Conservation (phyloP, 2,329 filamentous ascomycete species). For the Zopfia rhizophila region DNA sequence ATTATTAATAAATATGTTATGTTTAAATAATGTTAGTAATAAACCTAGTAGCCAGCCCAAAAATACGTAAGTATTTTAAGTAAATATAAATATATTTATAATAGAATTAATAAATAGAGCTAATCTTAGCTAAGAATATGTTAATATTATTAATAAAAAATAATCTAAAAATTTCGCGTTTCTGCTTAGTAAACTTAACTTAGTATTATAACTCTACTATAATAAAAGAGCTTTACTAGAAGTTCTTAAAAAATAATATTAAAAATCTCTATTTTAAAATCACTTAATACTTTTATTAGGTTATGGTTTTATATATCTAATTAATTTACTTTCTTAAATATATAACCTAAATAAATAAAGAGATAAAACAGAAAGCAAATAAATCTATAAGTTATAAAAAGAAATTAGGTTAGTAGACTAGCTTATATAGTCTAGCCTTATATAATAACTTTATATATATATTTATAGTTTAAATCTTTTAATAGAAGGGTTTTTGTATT, state of each 20-base stretch:
- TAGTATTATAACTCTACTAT: conserved; percentile 2
- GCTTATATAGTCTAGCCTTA: conserved; percentile 4
- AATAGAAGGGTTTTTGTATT: too few species aligned
- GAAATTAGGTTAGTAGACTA: too few species aligned
- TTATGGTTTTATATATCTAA: too few species aligned
- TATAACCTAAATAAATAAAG: not conserved
- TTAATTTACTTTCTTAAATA: too few species aligned
- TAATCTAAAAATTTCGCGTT: not conserved
- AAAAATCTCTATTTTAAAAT: too few species aligned
- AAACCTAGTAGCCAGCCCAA: conserved; percentile 9
- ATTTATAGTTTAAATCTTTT: conserved; percentile 3
- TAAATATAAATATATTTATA: too few species aligned
- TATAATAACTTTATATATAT: conserved; percentile 4
- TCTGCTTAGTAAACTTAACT: conserved; percentile 3
- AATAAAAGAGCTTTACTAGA: too few species aligned
- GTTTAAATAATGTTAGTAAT: conserved; percentile 8
- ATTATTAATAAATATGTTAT: conserved; percentile 5
- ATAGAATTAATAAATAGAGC: conserved; percentile 9
- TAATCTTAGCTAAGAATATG: not conserved
- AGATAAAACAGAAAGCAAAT: conserved; percentile 8
- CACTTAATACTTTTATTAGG: too few species aligned
- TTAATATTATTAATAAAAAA: not conserved
- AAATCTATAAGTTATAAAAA: conserved; percentile 3
- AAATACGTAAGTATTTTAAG: conserved; percentile 7
- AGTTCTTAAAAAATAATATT: too few species aligned